Percentiles rank a stretch among this genome's conserved stretches.
Conservation (phyloP, 1,284 basidiomycete species). For the Moesziomyces globuligerus region DNA sequence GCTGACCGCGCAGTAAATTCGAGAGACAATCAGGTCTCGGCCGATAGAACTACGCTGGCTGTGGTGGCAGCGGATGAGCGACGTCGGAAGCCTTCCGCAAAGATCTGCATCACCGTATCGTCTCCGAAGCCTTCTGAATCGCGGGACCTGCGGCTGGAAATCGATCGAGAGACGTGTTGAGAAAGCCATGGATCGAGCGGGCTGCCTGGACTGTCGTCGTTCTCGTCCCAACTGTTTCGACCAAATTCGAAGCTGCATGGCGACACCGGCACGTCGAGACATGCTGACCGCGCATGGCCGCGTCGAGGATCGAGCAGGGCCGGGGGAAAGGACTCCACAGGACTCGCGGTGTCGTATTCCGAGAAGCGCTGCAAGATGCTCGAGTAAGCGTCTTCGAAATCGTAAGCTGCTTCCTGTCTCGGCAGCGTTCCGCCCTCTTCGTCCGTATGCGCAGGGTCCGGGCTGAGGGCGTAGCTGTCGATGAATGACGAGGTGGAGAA, state of each 20-base stretch:
- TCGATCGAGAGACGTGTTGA: neutral
- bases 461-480: slow-evolving; percentile 18
- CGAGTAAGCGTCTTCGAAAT: slow-evolving; percentile 25
- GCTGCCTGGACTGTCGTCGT: slow-evolving; percentile 9
- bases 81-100: slow-evolving; percentile 21
- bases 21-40: slow-evolving; percentile 4
- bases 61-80: neutral
- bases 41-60: neutral
- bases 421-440: neutral
- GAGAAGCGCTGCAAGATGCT: slow-evolving; percentile 21
- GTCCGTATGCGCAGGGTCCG: slow-evolving; percentile 1
- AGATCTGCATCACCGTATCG: slow-evolving; percentile 23
- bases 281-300: slow-evolving; percentile 1
- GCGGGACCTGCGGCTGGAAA: neutral
- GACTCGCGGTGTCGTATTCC: slow-evolving; percentile 3
- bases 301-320: slow-evolving; percentile 3
- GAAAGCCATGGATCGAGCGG: slow-evolving; percentile 34
- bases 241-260: slow-evolving; percentile 22
- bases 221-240: neutral
- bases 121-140: slow-evolving; percentile 4
- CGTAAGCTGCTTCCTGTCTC: slow-evolving; percentile 2
- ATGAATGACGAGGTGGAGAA: slow-evolving; percentile 18
- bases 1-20: too few species aligned
- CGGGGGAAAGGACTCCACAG: neutral
- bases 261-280: slow-evolving; percentile 34